A percentile compares a stretch with the other conserved stretches of the same genome.
Conservation (phyloP, 371 early-diverging fungal genomes). For the Apophysomyces ossiformis region DNA sequence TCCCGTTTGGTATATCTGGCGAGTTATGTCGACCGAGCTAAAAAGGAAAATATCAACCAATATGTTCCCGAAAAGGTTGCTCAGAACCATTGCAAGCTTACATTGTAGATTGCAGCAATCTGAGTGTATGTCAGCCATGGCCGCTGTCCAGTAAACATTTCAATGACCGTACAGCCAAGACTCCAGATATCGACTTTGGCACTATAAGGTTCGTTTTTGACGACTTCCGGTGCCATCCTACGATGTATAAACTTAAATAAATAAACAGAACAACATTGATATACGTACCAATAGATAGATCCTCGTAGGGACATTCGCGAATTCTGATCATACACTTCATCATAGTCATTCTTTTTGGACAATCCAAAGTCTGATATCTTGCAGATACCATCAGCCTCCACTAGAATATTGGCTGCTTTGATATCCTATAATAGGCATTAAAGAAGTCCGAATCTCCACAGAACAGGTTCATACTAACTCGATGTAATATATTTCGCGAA, state of each 20-base stretch:
- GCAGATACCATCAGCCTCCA: conserved; percentile 84
- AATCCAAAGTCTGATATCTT: conserved; percentile 99
- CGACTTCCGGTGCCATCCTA: conserved; percentile 95
- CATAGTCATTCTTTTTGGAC: conserved; percentile 76
- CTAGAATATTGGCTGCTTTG: conserved; percentile 94
- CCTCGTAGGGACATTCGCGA: conserved; percentile 21
- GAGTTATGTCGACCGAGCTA: conserved; percentile 73
- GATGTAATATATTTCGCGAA: conserved; percentile 87
- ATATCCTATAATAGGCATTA: conserved; percentile 64
- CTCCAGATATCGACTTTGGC: conserved; percentile 88
- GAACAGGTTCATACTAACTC: conserved; percentile 18
- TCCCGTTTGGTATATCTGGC: conserved; percentile 74
- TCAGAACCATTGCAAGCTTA: conserved; percentile 13
- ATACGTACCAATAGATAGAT: background rate
- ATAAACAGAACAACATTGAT: too few species aligned
- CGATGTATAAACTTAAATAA: conserved; percentile 7
- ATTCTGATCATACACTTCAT: conserved; percentile 49
- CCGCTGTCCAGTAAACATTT: conserved; percentile 94
- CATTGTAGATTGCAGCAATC: conserved; percentile 82
- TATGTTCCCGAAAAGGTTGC: background rate
- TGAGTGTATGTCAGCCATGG: conserved; percentile 89
- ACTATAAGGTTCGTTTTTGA: conserved; percentile 67
- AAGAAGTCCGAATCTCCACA: background rate
- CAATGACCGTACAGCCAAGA: conserved; percentile 92
- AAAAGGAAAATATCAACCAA: conserved; percentile 1